Base-by-base conservation (phyloP, 352 stramenopile genomes). In the Globisporangium polare region DNA sequence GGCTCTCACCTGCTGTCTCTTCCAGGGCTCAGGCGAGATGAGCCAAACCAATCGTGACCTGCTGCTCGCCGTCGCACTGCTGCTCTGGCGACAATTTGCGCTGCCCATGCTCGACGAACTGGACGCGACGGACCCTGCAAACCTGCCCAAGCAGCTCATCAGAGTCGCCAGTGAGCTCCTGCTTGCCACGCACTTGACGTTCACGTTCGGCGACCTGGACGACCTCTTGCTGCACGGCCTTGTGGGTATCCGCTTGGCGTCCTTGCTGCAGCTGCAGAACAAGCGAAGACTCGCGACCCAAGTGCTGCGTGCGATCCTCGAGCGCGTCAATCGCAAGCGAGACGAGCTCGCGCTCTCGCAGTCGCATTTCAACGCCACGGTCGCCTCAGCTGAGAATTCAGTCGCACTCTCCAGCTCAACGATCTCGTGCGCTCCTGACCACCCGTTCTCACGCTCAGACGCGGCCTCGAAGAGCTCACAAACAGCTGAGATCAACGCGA, bases 201-300 rank as follows among this genome's bases (percentile, higher is more conserved):
- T 89, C n/a, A 69, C 49, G 2, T 56, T 54, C 2, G 50, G 77
- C 6, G 65, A 84, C 15, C 76, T 82, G 37, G 80, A 89, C 13
- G 83, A 90, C 49, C 7, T 85, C 18, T 35, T 89, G 9, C 63
- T 88, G 24, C 70, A 83, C 39, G 75, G 67, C 0, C 69, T 79
- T 26, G 54, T 90, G 13, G 71, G 58, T 26, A 39, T 90, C 13
- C 69, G 72, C 12, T 59, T 90, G 20, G 67, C 62, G 3, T 65
- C 69, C 12, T 18, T 90, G 2, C 60, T 88, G 18, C 65, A 72
- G 10, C 26, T 67, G 9, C 61, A 65, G 6, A 50, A 72, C 13
- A 65, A 74, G 41, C 56, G 59, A 15, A 71, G 74, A 4, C 70
- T 64, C 43, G 77, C 75, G 1, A 67, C 68, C 18, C 71, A 77